Evolutionary conservation across 805 yeast genomes (phyloP), one percentile per base, ranked within the genome.

Genomic region (Kodamaea nitidulidarum): DNA sequence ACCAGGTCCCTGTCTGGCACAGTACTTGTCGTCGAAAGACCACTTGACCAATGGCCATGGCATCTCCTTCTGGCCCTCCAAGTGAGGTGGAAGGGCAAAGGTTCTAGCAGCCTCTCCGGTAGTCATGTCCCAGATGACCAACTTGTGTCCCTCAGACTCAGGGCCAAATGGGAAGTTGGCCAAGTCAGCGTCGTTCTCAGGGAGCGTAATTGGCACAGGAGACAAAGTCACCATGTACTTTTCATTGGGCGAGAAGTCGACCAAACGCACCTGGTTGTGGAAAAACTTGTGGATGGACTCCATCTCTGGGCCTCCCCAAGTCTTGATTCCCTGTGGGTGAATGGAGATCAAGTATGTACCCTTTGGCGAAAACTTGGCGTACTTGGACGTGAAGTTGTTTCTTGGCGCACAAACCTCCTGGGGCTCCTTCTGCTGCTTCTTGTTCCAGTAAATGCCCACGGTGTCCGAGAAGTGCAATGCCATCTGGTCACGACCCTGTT

Each of bases 21-120:
- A 86, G 72, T 81, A 93, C 63, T 78, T 81, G 65, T 87, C 95
- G 66, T 93, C 95, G 54, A 69, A 73, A 32, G 97, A 87, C 98
- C 98, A 93, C 68, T 88, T 88, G 61, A 93, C 81, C 55, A 91
- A 78, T 35, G 98, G 98, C 98, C 98, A 93, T 45, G 84, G 80
- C 80, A 81, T 77, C 74, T 78, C 66, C 75, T 78, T 65, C 75
- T 76, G 74, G 28, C 73, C 67, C 56, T 80, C 81, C 57, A 82
- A 69, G 56, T 78, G 73, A 45, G 87, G 85, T 43, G 91, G 86
- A 55, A 91, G 72, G 21, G 96, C 95, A 76, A 93, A 91, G 11
- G 97, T 85, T 61, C 95, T 80, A 46, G 81, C 79, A 35, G 91
- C 86, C 47, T 84, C 73, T 46, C 93, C 91, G 20, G 95, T 80